Evolutionary conservation across 495 filamentous ascomycete species (phyloP), one percentile per base, ranked within the genome.

Genomic region (Schizothecium vesticola): DNA sequence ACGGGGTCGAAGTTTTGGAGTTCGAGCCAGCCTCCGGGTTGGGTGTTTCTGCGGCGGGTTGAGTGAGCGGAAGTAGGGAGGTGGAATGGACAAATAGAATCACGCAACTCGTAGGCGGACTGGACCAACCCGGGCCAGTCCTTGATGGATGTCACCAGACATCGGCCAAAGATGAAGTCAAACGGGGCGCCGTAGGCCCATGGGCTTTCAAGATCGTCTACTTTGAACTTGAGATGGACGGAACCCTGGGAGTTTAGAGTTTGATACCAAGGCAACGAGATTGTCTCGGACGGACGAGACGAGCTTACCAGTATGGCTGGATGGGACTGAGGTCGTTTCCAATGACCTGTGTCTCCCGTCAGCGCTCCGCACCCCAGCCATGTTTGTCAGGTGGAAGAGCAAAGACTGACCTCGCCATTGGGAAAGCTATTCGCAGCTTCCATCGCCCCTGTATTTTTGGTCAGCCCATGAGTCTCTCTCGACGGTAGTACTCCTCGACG

Each of bases 271-370:
- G 28, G 6, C 3, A 10, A 24, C 57, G 6, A n/a, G n/a, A n/a
- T n/a, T n/a, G n/a, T n/a, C n/a, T n/a, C n/a, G 57, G 8, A 19
- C 31, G 11, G 11, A 19, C n/a, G 13, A 28, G 62, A 8, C 12
- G 13, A 25, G 22, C 62, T 6, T 56, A 64, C 62, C 79, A 80
- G 51, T 74, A 36, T 1, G 85, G 83, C 68, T 87, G 85, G 23
- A 82, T 83, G 7, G 85, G 79, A 64, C 81, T 83, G 0, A 87
- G 71, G 70, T 87, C 85, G 21, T 80, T 80, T 10, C 85, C 83
- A n/a, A 84, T 66, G 55, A 83, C 71, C 24, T 79, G 67, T 5
- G 26, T 0, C 57, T 59, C 43, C 0, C 57, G 56, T n/a, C n/a
- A 19, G 5, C 10, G 13, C 22, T 29, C 21, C 21, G 7, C 8